Evolutionary conservation across 2,329 filamentous ascomycete species (phyloP).

Genomic region (Cladophialophora immunda): DNA sequence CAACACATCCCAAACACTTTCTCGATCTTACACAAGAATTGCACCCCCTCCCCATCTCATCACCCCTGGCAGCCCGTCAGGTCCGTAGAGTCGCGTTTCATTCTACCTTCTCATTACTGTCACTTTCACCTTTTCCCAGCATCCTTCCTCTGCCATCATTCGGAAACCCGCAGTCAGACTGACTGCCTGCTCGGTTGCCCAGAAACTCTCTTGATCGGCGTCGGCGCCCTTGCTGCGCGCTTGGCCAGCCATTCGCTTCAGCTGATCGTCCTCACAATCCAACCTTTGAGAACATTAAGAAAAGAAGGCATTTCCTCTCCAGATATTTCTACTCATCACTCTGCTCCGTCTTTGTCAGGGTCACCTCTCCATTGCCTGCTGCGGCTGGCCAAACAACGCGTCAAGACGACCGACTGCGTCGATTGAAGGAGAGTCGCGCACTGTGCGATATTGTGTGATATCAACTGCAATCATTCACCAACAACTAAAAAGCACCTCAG

Average conservation of each 20-base stretch:
- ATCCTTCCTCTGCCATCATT: slow-evolving; percentile 10
- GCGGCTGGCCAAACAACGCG: slow-evolving; percentile 1
- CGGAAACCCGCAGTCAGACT: slow-evolving; percentile 13
- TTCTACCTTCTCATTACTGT: slow-evolving; percentile 3
- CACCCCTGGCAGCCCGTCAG: slow-evolving; percentile 5
- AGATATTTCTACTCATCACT: not conserved
- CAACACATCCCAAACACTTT: slow-evolving; percentile 1
- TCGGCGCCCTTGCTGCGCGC: slow-evolving; percentile 19
- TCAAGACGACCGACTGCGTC: not conserved
- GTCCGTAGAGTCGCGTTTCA: slow-evolving; percentile 14
- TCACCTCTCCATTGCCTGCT: not conserved
- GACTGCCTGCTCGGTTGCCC: slow-evolving; percentile 5
- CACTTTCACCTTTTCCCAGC: slow-evolving; percentile 16
- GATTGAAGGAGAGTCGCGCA: slow-evolving; percentile 2
- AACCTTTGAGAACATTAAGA: not conserved
- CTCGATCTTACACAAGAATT: not conserved
- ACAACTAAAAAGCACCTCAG: slow-evolving; percentile 16
- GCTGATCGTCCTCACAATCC: slow-evolving; percentile 23
- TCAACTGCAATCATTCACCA: slow-evolving; percentile 5
- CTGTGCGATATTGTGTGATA: not conserved
- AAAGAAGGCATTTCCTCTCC: not conserved
- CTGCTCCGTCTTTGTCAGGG: not conserved
- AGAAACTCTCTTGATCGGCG: slow-evolving; percentile 20
- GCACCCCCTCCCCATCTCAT: slow-evolving; percentile 5
- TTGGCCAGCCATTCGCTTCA: slow-evolving; percentile 32